A percentile compares a stretch with the other conserved stretches of the same genome.
Evolutionary conservation across 148 eudicot species (phyloP).

Genomic region (Amaranthus cruentus): DNA sequence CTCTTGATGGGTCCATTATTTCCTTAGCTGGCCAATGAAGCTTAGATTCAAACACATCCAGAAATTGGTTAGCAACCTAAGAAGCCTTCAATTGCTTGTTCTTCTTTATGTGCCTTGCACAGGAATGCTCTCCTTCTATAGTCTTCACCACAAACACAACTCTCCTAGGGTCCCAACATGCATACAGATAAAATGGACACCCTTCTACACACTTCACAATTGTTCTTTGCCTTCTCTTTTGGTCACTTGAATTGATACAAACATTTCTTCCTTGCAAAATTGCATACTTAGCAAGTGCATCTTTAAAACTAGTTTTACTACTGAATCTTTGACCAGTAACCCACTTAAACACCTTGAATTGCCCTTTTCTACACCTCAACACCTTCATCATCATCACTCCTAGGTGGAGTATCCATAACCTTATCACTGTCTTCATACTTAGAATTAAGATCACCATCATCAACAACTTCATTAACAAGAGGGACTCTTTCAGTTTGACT

Average conservation of each 20-base stretch:
- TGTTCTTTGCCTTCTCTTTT: background rate
- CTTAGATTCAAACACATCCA: background rate
- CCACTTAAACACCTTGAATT: no score
- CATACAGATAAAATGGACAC: background rate
- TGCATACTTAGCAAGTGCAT: background rate
- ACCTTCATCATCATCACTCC: no score
- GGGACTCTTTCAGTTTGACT: no score
- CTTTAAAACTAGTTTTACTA: background rate
- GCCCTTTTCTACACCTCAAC: no score
- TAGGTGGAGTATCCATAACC: no score
- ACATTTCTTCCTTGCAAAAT: constrained; percentile 5
- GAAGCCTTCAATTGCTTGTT: background rate
- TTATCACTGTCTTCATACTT: no score
- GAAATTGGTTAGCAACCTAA: background rate
- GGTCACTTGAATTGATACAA: background rate
- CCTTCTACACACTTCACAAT: background rate
- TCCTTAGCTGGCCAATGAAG: constrained; percentile 4
- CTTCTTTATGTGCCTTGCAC: background rate
- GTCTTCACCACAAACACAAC: background rate
- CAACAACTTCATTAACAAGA: no score
- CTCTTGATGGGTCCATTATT: background rate
- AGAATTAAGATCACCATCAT: no score
- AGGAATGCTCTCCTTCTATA: background rate
- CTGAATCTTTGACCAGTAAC: no score
- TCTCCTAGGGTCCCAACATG: background rate